Evolutionary conservation across 2,329 filamentous ascomycete genomes (phyloP).

Genomic region (Diaporthe citrichinensis): DNA sequence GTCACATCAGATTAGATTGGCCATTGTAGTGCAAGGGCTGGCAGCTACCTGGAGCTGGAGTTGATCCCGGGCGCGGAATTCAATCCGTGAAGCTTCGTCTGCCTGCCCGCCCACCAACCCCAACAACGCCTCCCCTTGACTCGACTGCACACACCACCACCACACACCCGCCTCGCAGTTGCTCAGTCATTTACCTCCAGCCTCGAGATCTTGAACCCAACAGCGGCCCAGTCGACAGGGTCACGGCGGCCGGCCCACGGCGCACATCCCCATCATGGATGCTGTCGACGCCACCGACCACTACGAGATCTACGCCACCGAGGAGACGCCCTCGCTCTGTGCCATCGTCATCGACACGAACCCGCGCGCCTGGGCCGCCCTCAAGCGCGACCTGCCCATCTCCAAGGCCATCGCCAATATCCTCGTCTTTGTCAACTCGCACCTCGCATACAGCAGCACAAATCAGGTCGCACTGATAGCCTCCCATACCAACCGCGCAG

Average conservation of each 20-base stretch:
- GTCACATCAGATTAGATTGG: slow-evolving; percentile 20
- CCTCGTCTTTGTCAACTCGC: slow-evolving; percentile 96
- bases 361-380: slow-evolving; percentile 87
- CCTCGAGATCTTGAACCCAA: not conserved
- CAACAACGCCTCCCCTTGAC: not conserved
- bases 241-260: not conserved
- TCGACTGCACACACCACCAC: not conserved
- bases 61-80: slow-evolving; percentile 6
- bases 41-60: not conserved
- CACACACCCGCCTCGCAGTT: not conserved
- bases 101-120: not conserved
- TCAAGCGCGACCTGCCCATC: slow-evolving; percentile 81
- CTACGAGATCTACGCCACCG: slow-evolving; percentile 68
- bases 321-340: slow-evolving; percentile 83
- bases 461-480: slow-evolving; percentile 95
- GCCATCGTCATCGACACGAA: slow-evolving; percentile 96
- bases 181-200: not conserved
- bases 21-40: not conserved
- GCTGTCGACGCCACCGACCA: slow-evolving; percentile 71
- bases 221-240: slow-evolving; percentile 3
- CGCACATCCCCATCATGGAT: slow-evolving; percentile 60
- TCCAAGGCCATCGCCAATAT: slow-evolving; percentile 88
- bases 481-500: slow-evolving; percentile 86
- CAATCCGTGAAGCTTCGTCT: slow-evolving; percentile 12
- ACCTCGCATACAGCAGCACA: slow-evolving; percentile 92